Evolutionary conservation across 2,329 filamentous ascomycete species (phyloP), one percentile per base, ranked within the genome.

Genomic region (Phialophora verrucosa): DNA sequence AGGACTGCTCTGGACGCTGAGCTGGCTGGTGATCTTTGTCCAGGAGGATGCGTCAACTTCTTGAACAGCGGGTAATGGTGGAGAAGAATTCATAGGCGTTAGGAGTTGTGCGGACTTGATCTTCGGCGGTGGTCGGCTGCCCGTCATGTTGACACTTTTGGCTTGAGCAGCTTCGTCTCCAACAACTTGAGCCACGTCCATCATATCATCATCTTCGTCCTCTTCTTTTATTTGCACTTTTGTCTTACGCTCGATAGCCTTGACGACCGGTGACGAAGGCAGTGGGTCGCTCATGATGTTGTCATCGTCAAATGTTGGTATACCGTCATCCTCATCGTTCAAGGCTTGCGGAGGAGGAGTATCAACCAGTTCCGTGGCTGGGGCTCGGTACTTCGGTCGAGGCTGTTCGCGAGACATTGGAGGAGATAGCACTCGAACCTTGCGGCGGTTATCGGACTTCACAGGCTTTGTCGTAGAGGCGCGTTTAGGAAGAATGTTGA

Each of bases 261-360:
- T 93, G 50, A 87, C 87, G 6, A 92, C 88, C 0, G 95, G 95
- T 1, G 95, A 98, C 0, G 94, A 98, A 11, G 91, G 93, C 49
- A 90, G 83, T 2, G 90, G 88, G 74, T 97, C 93, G 76, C 91
- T 93, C 88, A 95, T 94, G n/a, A 84, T 84, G n/a, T 91, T 80
- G 69, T 95, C 90, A 62, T 93, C 90, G 64, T 92, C 88, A 62
- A 84, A 84, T 49, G 80, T 77, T 54, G 81, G 83, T 51, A 70
- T 12, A 60, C 89, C 86, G 64, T 89, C 81, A 63, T 88, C 84
- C 68, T 86, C 84, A 32, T 83, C 83, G 60, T 81, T 78, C 53
- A 77, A 74, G 31, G 76, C 73, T 20, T 76, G 73, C 31, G 76
- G 62, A 66, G 76, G 76, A 73, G 70, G 74, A 81, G 72, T 80